Conservation (phyloP, 495 filamentous ascomycete species). For the Penicillium crystallinum region DNA sequence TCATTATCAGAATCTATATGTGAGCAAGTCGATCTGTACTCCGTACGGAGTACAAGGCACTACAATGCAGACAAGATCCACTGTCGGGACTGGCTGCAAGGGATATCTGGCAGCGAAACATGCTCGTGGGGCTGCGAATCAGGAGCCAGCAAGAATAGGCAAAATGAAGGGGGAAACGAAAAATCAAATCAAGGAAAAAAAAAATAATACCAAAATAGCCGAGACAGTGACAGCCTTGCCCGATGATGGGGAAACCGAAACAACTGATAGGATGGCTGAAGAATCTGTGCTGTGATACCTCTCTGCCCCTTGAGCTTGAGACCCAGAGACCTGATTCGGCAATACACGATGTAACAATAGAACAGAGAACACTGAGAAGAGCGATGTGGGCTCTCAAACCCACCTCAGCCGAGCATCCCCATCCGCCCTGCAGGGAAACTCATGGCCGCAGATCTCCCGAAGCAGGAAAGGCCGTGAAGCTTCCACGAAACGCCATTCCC, state of each 20-base stretch:
- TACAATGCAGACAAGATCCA: background rate
- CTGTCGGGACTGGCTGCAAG: background rate
- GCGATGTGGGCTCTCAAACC: background rate
- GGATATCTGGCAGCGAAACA: background rate
- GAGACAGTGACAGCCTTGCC: background rate
- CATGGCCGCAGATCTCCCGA: slow-evolving; percentile 16
- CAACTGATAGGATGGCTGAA: background rate
- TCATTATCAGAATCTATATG: too few species aligned
- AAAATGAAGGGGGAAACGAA: background rate
- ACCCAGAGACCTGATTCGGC: background rate
- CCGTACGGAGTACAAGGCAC: background rate
- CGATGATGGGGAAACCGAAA: background rate
- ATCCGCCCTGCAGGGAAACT: slow-evolving; percentile 1
- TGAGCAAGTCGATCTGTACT: too few species aligned
- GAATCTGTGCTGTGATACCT: background rate
- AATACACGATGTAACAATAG: background rate
- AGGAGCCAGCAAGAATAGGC: background rate
- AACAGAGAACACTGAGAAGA: background rate
- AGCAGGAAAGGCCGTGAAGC: slow-evolving; percentile 1
- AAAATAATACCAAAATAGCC: background rate
- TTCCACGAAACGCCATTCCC: slow-evolving; percentile 6
- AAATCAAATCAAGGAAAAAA: background rate
- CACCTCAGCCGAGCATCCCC: background rate
- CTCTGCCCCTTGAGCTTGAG: background rate
- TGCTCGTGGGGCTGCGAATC: background rate